These are phyloP conservation scores for Discostella pseudostelligera DNA, from an alignment of 108 stramenopile species.

Conservation along the genomic window DNA sequence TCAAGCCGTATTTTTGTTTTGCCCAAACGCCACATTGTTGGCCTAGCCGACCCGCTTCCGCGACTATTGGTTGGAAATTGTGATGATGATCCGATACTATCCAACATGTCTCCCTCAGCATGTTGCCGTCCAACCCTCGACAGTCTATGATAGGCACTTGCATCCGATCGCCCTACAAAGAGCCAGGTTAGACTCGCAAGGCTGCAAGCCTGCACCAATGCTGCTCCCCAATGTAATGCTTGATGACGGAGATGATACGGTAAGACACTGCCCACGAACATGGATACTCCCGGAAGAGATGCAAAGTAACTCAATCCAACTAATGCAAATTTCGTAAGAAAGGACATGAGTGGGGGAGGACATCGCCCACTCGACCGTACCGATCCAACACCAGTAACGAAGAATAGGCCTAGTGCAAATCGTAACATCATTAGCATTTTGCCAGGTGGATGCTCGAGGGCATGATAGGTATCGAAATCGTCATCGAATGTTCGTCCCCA, in stretches of 20 bases:
- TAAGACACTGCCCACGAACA: conserved; percentile 54
- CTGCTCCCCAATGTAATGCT: conserved; percentile 57
- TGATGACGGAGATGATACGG: conserved; percentile 73
- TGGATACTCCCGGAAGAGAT: conserved; percentile 66
- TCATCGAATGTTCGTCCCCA: conserved; percentile 84
- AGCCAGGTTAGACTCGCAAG: conserved; percentile 70
- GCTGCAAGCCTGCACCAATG: conserved; percentile 60
- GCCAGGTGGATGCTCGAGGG: conserved; percentile 80
- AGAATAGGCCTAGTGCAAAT: conserved; percentile 59
- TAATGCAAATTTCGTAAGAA: conserved; percentile 64
- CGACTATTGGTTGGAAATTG: not conserved
- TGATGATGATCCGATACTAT: conserved; percentile 9
- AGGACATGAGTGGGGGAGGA: conserved; percentile 57
- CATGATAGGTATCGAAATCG: conserved; percentile 87
- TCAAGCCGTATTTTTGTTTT: conserved; percentile 43
- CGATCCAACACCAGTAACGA: conserved; percentile 54
- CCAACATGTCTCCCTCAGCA: conserved; percentile 28
- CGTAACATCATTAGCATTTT: conserved; percentile 71
- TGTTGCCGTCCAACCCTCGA: conserved; percentile 25
- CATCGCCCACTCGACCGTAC: conserved; percentile 62
- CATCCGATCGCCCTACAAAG: conserved; percentile 61
- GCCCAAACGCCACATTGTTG: conserved; percentile 36
- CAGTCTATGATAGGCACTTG: conserved; percentile 68
- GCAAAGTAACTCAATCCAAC: conserved; percentile 74
- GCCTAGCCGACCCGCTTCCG: conserved; percentile 6